Percentiles rank a stretch among this genome's conserved stretches.
phyloP scores from a whole-genome alignment of 768 basidiomycete species.

The Imleria badia region DNA sequence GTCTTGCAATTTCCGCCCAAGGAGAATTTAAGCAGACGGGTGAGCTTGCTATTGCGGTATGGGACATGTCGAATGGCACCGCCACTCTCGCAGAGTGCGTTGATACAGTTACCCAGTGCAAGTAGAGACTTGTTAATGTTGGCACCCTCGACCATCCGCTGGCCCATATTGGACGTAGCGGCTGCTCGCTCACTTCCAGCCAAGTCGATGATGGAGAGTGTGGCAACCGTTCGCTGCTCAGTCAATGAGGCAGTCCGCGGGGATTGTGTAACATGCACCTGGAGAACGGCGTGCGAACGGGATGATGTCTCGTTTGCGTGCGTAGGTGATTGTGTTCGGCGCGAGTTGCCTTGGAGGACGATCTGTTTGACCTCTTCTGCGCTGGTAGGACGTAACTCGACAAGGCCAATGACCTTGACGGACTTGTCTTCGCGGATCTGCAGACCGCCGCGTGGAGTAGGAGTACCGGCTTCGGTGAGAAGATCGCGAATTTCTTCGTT shows the following conservation, averaged over 20 bases:
- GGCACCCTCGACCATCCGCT: conserved; percentile 97
- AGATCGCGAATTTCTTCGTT: conserved; percentile 99
- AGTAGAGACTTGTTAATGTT: conserved; percentile 99
- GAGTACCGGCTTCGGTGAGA: conserved; percentile 68
- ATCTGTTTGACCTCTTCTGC: conserved; percentile 95
- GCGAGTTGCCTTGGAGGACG: conserved; percentile 83
- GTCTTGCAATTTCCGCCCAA: conserved; percentile 99
- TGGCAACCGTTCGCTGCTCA: conserved; percentile 81
- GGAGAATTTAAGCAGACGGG: conserved; percentile 95
- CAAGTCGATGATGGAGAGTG: conserved; percentile 96
- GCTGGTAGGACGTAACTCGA: conserved; percentile 73
- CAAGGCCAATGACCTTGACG: conserved; percentile 86
- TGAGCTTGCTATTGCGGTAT: conserved; percentile 98
- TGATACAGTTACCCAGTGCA: conserved; percentile 97
- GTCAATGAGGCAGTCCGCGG: conserved; percentile 83
- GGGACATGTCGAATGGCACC: conserved; percentile 88
- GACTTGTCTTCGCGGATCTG: conserved; percentile 93
- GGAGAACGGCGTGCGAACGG: conserved; percentile 95
- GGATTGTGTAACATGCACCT: conserved; percentile 88
- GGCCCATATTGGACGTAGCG: conserved; percentile 95
- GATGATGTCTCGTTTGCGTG: conserved; percentile 97
- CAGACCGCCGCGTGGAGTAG: conserved; percentile 75
- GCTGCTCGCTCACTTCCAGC: conserved; percentile 97
- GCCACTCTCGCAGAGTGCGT: conserved; percentile 94
- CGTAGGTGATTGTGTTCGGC: conserved; percentile 90